phyloP scores from a whole-genome alignment of 164 flowering plant species.

The Umbilicus rupestris region DNA sequence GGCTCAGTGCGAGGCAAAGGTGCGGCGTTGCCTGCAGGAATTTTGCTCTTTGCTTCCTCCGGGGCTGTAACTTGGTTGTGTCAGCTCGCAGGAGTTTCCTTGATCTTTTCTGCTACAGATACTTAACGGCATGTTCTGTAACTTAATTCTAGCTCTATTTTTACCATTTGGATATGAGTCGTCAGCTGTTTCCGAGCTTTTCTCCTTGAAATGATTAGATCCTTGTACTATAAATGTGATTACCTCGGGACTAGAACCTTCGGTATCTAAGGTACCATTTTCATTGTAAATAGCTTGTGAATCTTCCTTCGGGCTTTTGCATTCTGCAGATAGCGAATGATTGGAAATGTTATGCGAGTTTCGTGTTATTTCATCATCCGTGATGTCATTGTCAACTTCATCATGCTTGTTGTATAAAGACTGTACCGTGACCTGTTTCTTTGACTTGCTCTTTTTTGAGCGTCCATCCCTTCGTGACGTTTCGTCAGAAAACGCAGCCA shows the following conservation, averaged over 20 bases:
- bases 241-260: conserved; percentile 16
- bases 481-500: conserved; percentile 41
- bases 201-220: conserved; percentile 29
- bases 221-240: conserved; percentile 18
- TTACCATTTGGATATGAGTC: conserved; percentile 19
- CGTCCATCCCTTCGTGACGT: conserved; percentile 22
- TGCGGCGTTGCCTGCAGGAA: conserved; percentile 13
- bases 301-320: conserved; percentile 28
- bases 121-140: conserved; percentile 61
- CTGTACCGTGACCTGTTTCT: conserved; percentile 71
- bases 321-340: conserved; percentile 28
- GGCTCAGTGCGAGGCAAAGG: conserved; percentile 28
- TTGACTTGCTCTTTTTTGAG: conserved; percentile 45
- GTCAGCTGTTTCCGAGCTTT: conserved; percentile 19
- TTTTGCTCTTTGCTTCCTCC: conserved; percentile 24
- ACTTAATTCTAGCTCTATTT: conserved; percentile 63
- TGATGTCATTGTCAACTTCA: conserved; percentile 23
- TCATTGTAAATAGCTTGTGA: conserved; percentile 23
- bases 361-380: conserved; percentile 76
- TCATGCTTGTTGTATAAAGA: conserved; percentile 50
- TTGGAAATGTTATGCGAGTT: conserved; percentile 72
- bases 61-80: conserved; percentile 14
- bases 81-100: background rate
- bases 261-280: conserved; percentile 19
- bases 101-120: conserved; percentile 53